phyloP scores from a whole-genome alignment of 78 protist genomes.

The Dictyostelium firmibasis region DNA sequence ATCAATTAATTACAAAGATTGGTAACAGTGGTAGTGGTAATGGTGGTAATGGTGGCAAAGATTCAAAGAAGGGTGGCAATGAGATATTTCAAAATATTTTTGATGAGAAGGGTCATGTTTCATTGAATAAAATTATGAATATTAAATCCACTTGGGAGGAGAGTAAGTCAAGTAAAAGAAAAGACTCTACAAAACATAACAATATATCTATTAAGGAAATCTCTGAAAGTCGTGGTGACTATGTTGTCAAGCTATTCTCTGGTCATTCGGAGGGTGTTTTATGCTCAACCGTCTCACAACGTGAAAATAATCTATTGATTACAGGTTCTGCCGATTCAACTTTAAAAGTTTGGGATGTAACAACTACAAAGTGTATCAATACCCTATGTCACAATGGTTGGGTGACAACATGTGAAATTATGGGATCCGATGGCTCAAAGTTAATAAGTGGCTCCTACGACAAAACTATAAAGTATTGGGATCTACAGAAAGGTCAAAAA shows the following conservation, averaged over 20 bases:
- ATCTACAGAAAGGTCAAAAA: constrained; percentile 50
- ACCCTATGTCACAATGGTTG: constrained; percentile 78
- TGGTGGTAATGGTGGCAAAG: too few relatives aligned
- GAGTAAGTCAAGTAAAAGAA: constrained; percentile 8
- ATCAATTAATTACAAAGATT: constrained; percentile 22
- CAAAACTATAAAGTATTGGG: constrained; percentile 78
- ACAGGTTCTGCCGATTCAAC: constrained; percentile 80
- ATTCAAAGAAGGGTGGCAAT: background rate
- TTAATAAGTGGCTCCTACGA: constrained; percentile 69
- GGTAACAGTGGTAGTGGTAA: too few relatives aligned
- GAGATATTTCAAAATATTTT: constrained; percentile 31
- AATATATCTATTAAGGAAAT: constrained; percentile 35
- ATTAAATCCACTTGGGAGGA: constrained; percentile 52
- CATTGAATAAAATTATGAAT: constrained; percentile 50
- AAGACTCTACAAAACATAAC: background rate
- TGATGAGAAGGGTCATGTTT: constrained; percentile 55
- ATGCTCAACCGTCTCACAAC: constrained; percentile 7
- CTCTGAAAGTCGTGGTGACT: constrained; percentile 75
- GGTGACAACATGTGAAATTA: constrained; percentile 44
- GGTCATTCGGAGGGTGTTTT: constrained; percentile 80
- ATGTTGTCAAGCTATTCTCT: constrained; percentile 44
- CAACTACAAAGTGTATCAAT: constrained; percentile 32
- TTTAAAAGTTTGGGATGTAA: constrained; percentile 71
- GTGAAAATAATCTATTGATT: constrained; percentile 2
- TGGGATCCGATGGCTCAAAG: constrained; percentile 12